Base-by-base conservation (phyloP, 2,329 filamentous ascomycete genomes). In the Phoma herbarum region DNA sequence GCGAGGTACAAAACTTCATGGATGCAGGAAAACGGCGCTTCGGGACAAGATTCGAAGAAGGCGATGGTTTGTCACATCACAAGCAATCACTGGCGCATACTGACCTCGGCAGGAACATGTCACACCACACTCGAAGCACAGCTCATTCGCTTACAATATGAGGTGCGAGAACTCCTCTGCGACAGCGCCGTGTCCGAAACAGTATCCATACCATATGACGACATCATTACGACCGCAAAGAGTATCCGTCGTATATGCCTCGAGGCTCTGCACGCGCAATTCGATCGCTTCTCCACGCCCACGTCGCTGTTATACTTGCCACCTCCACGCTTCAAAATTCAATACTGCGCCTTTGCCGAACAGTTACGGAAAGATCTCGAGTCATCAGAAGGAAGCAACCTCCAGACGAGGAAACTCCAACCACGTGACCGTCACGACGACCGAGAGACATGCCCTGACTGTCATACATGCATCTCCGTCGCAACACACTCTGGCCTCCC, bases 281-380 rank as follows among this genome's bases (percentile, higher is more conserved):
- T 68, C 44, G 56, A 61, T 3, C 73, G 72, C 20, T 65, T 75
- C 20, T 60, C 63, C 42, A 60, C 66, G 9, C 66, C 63, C 2
- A 57, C 59, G 2, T 60, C 61, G 8, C 52, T 62, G 2, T 63
- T 69, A 8, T 54, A 71, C 20, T 67, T 76, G 4, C 73, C 74
- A 35, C 73, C 71, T 23, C 74, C 74, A 20, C 71, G 72, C 16
- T 75, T 76, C 64, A 75, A 70, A 20, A 65, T 76, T 8, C 61
- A 70, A 8, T 74, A 71, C 53, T 76, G 74, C 39, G 67, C 70
- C 2, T 74, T 74, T 35, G 73, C 74, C 22, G 52, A 67, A 10
- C 62, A 69, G 37, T 59, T 76, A 12, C 66, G 68, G 41, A 70
- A 70, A 23, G 70, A 74, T 29, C 64, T 69, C 14, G 61, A 61